phyloP scores from a whole-genome alignment of 2,329 filamentous ascomycete species.

The Verticillium longisporum region DNA sequence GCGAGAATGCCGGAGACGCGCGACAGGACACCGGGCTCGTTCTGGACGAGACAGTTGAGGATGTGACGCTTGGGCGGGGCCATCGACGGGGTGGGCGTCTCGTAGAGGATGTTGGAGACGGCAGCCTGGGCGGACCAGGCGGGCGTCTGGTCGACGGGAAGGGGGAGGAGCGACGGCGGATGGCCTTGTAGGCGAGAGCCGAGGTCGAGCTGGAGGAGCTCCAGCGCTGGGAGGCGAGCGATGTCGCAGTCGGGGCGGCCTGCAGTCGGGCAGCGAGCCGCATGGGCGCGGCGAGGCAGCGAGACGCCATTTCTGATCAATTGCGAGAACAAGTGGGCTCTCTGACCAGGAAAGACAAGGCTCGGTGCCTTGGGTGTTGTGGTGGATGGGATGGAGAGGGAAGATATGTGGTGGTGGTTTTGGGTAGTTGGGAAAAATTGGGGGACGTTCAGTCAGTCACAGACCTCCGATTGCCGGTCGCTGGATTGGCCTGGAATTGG shows the following conservation, averaged over 20 bases:
- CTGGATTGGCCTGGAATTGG: background rate
- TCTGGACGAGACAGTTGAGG: constrained; percentile 97
- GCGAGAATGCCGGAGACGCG: constrained; percentile 94
- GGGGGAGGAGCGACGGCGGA: constrained; percentile 81
- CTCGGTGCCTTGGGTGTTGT: constrained; percentile 3
- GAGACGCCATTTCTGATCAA: constrained; percentile 33
- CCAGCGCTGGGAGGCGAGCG: constrained; percentile 13
- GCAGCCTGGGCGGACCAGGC: constrained; percentile 88
- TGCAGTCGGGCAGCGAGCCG: constrained; percentile 22
- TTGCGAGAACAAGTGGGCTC: constrained; percentile 10
- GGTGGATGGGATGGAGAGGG: background rate
- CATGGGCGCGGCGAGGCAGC: constrained; percentile 33
- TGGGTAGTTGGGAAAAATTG: background rate
- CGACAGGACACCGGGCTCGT: constrained; percentile 95
- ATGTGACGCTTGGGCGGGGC: constrained; percentile 89
- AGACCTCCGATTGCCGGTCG: background rate
- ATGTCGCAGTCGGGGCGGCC: constrained; percentile 14
- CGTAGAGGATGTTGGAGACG: constrained; percentile 97
- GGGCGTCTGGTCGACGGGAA: constrained; percentile 70
- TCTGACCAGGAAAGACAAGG: constrained; percentile 10
- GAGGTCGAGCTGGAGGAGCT: constrained; percentile 66
- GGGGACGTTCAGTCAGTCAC: background rate
- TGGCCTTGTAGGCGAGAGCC: constrained; percentile 92
- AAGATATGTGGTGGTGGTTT: background rate
- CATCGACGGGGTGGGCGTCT: constrained; percentile 79